phyloP scores from a whole-genome alignment of 768 basidiomycete species.

The Pleurotus tuber-regium region DNA sequence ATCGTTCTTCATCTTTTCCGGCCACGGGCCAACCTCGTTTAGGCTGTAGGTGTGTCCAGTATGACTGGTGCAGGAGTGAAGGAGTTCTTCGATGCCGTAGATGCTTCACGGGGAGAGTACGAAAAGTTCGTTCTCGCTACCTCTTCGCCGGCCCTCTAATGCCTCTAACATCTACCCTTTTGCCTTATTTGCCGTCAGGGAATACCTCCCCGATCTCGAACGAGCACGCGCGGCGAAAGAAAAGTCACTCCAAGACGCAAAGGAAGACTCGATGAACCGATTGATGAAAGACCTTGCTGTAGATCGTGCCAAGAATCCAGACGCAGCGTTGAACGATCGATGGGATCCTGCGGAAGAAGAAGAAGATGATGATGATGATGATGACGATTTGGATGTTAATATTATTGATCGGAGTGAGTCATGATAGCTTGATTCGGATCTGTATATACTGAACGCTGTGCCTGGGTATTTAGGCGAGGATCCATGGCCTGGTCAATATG shows the following conservation, averaged over 20 bases:
- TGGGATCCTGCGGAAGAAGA: constrained; percentile 63
- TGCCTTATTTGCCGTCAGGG: constrained; percentile 43
- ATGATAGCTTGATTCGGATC: constrained; percentile 5
- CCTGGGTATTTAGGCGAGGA: constrained; percentile 51
- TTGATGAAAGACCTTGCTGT: constrained; percentile 79
- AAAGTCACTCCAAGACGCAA: constrained; percentile 58
- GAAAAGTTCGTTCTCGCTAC: constrained; percentile 57
- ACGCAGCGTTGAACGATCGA: constrained; percentile 48
- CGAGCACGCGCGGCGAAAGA: constrained; percentile 65
- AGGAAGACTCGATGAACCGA: constrained; percentile 74
- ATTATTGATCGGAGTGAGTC: constrained; percentile 72
- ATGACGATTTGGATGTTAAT: constrained; percentile 39
- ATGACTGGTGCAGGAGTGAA: constrained; percentile 93
- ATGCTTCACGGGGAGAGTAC: constrained; percentile 85
- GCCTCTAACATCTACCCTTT: background rate
- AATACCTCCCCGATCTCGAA: constrained; percentile 89
- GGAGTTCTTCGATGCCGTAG: constrained; percentile 90
- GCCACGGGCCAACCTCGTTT: constrained; percentile 2
- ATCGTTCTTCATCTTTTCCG: background rate
- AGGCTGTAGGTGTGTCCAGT: constrained; percentile 96
- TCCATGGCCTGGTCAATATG: constrained; percentile 69
- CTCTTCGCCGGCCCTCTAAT: too few relatives aligned
- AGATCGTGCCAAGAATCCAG: constrained; percentile 66
- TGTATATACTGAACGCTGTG: constrained; percentile 11
- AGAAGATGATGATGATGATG: constrained; percentile 55